Base-by-base conservation (phyloP, 805 yeast species). In the Priceomyces fermenticarens region DNA sequence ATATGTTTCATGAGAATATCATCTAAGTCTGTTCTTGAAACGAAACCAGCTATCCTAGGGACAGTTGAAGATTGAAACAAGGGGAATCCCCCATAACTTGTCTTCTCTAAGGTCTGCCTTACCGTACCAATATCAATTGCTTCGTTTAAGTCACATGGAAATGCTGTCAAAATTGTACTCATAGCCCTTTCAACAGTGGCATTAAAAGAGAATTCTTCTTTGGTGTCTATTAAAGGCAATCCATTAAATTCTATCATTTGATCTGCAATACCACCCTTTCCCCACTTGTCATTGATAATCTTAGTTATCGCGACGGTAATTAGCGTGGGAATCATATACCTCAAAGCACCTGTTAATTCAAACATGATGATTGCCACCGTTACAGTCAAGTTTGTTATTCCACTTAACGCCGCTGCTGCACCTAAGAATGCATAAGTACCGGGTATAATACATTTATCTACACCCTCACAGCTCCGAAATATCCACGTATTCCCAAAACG, bases 361-460 rank as follows among this genome's bases (percentile, higher is more conserved):
- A 90, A 87, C 95, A 93, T 89, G 32, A 95, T 85, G 11, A 93
- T 87, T 2, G 90, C 98, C 14, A 91, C 97, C 0, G 98, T 83
- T 8, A 93, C 83, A 0, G 97, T 88, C 45, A 93, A 68, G 55
- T 91, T 90, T 17, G 97, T 93, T 28, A 93, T 91, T 2, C 99
- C 99, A 59, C 95, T 81, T 34, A 93, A 71, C 0, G 96, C 85
- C 3, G 97, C 96, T 0, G 91, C 98, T 0, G 99, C 97, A 3
- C 99, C 99, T 23, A 93, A 67, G 48, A 91, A 85, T 0, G 99
- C 97, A 61, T 91, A 93, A 0, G 97, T 85, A 0, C 98, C 99
- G 0, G 97, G 93, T 9, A 89, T 87, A 27, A 93, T 81, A 52
- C 95, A 88, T 1, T 56, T 59, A 0, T 60, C 65, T n/a, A 46